Evolutionary conservation across 148 eudicot species (phyloP).

Genomic region (Polygonum maritimum): DNA sequence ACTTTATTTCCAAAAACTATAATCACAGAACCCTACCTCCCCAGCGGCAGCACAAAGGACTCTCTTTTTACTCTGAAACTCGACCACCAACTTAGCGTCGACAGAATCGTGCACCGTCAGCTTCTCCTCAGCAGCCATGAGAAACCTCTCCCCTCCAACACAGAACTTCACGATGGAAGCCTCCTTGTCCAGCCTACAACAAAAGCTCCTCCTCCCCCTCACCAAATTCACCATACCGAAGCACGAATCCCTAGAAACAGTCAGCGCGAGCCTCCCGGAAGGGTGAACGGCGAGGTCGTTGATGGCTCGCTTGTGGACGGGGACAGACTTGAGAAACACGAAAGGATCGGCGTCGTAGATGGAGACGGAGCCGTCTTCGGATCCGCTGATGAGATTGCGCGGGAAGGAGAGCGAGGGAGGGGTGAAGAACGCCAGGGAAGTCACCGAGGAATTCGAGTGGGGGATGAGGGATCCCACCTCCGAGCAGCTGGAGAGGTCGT

Average conservation of each 20-base stretch:
- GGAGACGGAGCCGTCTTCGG: conserved; percentile 47
- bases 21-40: conserved; percentile 26
- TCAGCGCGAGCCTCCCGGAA: conserved; percentile 59
- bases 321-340: conserved; percentile 39
- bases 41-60: conserved; percentile 72
- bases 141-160: conserved; percentile 47
- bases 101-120: conserved; percentile 64
- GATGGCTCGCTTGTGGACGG: conserved; percentile 44
- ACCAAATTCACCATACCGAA: conserved; percentile 82
- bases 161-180: conserved; percentile 46
- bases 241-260: conserved; percentile 56
- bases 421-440: conserved; percentile 43
- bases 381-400: conserved; percentile 50
- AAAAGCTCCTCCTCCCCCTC: conserved; percentile 70
- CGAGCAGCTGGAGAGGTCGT: conserved; percentile 61
- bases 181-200: conserved; percentile 56
- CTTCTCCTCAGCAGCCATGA: conserved; percentile 56
- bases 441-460: conserved; percentile 45
- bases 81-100: conserved; percentile 51
- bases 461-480: conserved; percentile 63
- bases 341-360: conserved; percentile 81
- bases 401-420: conserved; percentile 47
- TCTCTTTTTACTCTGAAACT: conserved; percentile 35
- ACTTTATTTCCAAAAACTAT: not conserved
- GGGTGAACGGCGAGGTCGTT: conserved; percentile 60